phyloP scores from a whole-genome alignment of 495 filamentous ascomycete genomes.

The Podospora sp. region DNA sequence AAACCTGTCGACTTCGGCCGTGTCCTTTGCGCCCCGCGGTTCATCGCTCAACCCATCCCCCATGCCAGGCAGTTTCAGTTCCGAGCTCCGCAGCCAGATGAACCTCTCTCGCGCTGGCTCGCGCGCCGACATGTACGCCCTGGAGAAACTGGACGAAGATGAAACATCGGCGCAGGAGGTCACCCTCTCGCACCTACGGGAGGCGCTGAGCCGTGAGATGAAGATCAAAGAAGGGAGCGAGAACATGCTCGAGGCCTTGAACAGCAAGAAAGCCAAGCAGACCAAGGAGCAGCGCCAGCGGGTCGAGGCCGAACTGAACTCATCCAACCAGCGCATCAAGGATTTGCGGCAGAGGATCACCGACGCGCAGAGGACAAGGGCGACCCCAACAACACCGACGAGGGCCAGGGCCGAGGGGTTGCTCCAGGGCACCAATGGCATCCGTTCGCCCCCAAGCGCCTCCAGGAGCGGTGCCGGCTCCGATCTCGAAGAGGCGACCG shows the following conservation, averaged over 20 bases:
- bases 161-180: slow-evolving; percentile 67
- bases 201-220: slow-evolving; percentile 86
- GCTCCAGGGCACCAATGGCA: slow-evolving; percentile 64
- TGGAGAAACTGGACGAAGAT: slow-evolving; percentile 67
- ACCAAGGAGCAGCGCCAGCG: slow-evolving; percentile 84
- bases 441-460: slow-evolving; percentile 67
- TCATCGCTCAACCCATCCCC: slow-evolving; percentile 66
- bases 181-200: slow-evolving; percentile 70
- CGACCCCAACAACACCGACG: slow-evolving; percentile 71
- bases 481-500: slow-evolving; percentile 70
- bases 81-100: slow-evolving; percentile 78
- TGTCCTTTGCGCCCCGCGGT: slow-evolving; percentile 64
- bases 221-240: slow-evolving; percentile 98
- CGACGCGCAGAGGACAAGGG: slow-evolving; percentile 62
- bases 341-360: slow-evolving; percentile 79
- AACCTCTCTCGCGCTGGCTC: slow-evolving; percentile 68
- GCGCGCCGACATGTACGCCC: slow-evolving; percentile 62
- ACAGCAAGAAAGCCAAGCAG: slow-evolving; percentile 94
- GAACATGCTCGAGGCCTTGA: slow-evolving; percentile 92
- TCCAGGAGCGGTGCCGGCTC: slow-evolving; percentile 54
- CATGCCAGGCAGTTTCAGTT: slow-evolving; percentile 89
- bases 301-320: slow-evolving; percentile 88
- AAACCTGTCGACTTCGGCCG: slow-evolving; percentile 61
- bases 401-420: slow-evolving; percentile 58
- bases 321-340: slow-evolving; percentile 87